Base-by-base conservation (phyloP, 331 rosid genomes). In the Rosa hybrid region DNA sequence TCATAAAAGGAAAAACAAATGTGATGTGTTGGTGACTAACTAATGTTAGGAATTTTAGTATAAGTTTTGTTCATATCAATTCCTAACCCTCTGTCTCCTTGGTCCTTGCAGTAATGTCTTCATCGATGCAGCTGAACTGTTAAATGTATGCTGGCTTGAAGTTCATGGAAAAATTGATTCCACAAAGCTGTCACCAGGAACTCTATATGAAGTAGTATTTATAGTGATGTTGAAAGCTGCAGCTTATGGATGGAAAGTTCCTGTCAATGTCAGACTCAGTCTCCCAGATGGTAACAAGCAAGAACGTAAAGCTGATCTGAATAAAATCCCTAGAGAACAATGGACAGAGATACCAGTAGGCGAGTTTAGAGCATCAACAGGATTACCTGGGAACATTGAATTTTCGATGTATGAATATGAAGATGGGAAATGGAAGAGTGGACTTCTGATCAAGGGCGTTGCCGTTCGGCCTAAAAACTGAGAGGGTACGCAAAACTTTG, bases 81-180 rank as follows among this genome's bases (percentile, higher is more conserved):
- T 65, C 45, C 39, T 20, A 60, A 42, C 79, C 44, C 63, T 17
- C 9, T 8, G 27, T 76, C 25, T 44, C 42, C 51, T 53, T 82
- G 86, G 88, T 44, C 42, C 51, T 53, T 82, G 86, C 89, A 91
- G 98, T 72, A 88, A 81, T 41, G 71, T 83, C 12, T 6, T 12
- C 48, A 77, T 71, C 13, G 94, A 94, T 64, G 84, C 81, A 13
- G 94, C 93, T 46, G 89, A 89, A 64, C 87, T 94, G 56, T 10
- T 70, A 21, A 53, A 7, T 0, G 97, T 90, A 12, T 89, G 97
- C 25, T 91, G 98, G 97, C 86, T 94, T 4, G 91, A 90, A 81
- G 84, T 90, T 67, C 70, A 56, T 46, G 98, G 92, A 46, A 88
- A 85, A 74, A 85, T 94, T 30, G 86, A 91, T 8, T 82, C 85